Base-by-base conservation (phyloP, 805 yeast species). In the Teunomyces cretensis region DNA sequence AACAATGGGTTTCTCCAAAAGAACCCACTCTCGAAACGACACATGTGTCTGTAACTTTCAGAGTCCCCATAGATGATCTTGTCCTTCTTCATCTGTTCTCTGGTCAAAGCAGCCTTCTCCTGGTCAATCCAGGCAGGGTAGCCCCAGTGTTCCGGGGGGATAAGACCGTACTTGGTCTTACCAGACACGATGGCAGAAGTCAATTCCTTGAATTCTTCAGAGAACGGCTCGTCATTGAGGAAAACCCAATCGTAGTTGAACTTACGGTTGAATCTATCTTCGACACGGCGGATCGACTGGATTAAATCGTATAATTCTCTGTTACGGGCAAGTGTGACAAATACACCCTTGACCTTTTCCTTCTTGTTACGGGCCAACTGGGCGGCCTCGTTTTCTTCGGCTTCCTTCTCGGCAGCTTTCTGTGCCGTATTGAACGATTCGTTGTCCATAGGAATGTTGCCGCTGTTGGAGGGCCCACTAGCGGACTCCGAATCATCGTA, bases 161-260 rank as follows among this genome's bases (percentile, higher is more conserved):
- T 84, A 33, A 75, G 44, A 33, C 95, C 98, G 58, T 83, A 94
- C 50, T 82, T 76, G 39, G 91, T 82, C 5, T 65, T 75, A 48
- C 98, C 98, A 27, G 91, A 81, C n/a, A 84, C 82, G 58, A 90
- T 68, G n/a, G 86, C 77, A 1, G 78, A 51, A 7, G 96, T 86
- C 30, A 81, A 76, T 30, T 70, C 68, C 56, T 81, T 88, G 67
- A 94, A 92, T 57, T 91, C 96, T 3, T 88, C 89, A 39, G 81
- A 75, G 69, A 92, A 94, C 37, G 76, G 84, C 46, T 84, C 91
- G 62, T 92, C 97, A 62, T 92, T 92, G 54, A 92, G 74, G 64
- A 92, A 94, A 17, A 90, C 94, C 97, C 98, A 92, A 56, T 95
- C 97, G 60, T 92, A 92, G 52, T 87, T 76, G 68, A 68, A 91